phyloP scores from a whole-genome alignment of 352 stramenopile genomes.

The Phytophthora brassicae region DNA sequence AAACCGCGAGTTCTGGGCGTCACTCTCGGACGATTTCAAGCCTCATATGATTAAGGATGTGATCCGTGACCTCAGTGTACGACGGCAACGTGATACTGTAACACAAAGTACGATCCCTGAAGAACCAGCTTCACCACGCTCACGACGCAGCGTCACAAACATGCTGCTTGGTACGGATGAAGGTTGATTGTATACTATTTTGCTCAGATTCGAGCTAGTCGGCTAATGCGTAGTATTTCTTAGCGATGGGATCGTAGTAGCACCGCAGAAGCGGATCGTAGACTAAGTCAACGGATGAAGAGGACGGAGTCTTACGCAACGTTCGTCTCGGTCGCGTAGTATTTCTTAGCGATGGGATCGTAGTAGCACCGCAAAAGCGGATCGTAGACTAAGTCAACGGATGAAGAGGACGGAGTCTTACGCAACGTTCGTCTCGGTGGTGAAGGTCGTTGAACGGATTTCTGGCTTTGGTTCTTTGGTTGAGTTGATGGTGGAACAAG shows the following conservation, averaged over 20 bases:
- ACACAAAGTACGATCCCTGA: conserved; percentile 35
- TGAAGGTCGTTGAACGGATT: conserved; percentile 1
- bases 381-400: conserved; percentile 84
- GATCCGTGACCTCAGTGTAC: conserved; percentile 50
- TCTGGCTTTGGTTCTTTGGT: background rate
- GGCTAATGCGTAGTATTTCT: conserved; percentile 86
- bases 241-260: conserved; percentile 78
- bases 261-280: conserved; percentile 85
- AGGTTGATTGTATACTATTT: conserved; percentile 20
- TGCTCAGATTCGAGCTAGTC: conserved; percentile 33
- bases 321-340: conserved; percentile 6
- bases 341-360: conserved; percentile 77
- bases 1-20: conserved; percentile 86
- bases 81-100: conserved; percentile 38
- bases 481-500: background rate
- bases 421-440: conserved; percentile 2
- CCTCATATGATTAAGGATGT: conserved; percentile 84
- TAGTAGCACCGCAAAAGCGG: conserved; percentile 84
- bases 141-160: conserved; percentile 41
- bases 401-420: conserved; percentile 20
- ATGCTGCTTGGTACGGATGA: conserved; percentile 57
- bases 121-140: conserved; percentile 37
- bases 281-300: conserved; percentile 65
- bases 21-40: conserved; percentile 82
- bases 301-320: conserved; percentile 13